A percentile compares a stretch with the other conserved stretches of the same genome.
These are phyloP conservation scores for Pulveroboletus sp. DNA, from an alignment of 768 basidiomycete species.

Conservation along the genomic window DNA sequence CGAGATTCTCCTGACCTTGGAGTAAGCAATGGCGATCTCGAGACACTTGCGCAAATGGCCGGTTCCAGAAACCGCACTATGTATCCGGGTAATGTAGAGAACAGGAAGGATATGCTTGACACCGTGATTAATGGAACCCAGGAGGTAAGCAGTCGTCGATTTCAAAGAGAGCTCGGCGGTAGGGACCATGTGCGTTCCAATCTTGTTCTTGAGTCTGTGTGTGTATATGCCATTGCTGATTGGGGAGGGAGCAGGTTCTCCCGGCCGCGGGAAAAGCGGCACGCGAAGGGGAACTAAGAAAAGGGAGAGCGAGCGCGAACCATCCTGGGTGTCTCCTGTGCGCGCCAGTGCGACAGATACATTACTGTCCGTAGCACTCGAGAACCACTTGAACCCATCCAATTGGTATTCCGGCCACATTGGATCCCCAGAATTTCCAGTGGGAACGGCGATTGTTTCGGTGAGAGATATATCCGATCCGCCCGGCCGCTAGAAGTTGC, in stretches of 20 bases:
- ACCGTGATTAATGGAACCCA: conserved; percentile 58
- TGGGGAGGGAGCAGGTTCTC: conserved; percentile 41
- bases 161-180: conserved; percentile 72
- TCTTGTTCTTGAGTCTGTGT: conserved; percentile 76
- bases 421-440: conserved; percentile 27
- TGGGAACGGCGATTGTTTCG: conserved; percentile 56
- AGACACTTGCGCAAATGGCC: conserved; percentile 62
- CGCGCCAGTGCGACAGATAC: conserved; percentile 72
- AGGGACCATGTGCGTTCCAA: conserved; percentile 71
- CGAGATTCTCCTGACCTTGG: conserved; percentile 54
- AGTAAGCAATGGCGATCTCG: conserved; percentile 63
- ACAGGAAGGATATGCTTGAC: conserved; percentile 67
- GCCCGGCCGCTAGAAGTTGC: conserved; percentile 51
- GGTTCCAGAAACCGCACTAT: conserved; percentile 56
- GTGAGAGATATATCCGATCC: conserved; percentile 75
- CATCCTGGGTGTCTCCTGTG: conserved; percentile 52
- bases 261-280: conserved; percentile 46
- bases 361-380: conserved; percentile 76
- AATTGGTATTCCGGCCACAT: conserved; percentile 56
- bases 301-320: conserved; percentile 68
- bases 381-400: conserved; percentile 83
- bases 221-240: conserved; percentile 64
- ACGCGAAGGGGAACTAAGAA: conserved; percentile 66
- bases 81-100: conserved; percentile 74
- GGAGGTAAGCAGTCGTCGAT: conserved; percentile 57